Percentiles rank a stretch among this genome's conserved stretches.
Conservation (phyloP, 495 filamentous ascomycete species). For the Penicillium cosmopolitanum region DNA sequence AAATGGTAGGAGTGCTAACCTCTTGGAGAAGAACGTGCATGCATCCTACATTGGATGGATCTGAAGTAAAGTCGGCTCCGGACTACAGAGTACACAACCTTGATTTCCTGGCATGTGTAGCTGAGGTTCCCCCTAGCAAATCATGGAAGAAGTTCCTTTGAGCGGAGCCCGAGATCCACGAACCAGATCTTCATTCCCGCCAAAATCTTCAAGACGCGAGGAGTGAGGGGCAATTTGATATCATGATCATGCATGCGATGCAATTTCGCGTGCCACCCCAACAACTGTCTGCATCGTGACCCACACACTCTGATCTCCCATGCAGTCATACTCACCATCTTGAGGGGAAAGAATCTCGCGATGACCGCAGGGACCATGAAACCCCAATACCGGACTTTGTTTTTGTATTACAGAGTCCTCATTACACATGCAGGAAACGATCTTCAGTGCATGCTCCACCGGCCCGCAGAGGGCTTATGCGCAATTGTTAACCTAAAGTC, state of each 20-base stretch:
- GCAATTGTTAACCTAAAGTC: conserved; percentile 13
- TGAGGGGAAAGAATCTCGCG: background rate
- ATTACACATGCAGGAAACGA: conserved; percentile 11
- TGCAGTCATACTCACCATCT: background rate
- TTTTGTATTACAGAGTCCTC: conserved; percentile 17
- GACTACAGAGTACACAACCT: background rate
- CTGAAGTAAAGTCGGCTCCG: too few species aligned
- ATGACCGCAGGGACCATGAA: conserved; percentile 3
- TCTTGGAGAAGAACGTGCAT: background rate
- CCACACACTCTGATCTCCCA: conserved; percentile 1
- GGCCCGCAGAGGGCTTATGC: conserved; percentile 7
- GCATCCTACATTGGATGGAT: background rate
- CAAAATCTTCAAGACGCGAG: background rate
- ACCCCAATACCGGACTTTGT: conserved; percentile 10
- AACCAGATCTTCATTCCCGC: conserved; percentile 15
- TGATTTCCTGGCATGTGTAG: conserved; percentile 5
- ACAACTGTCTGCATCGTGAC: conserved; percentile 2
- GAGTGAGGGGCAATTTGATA: background rate
- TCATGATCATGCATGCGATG: conserved; percentile 5
- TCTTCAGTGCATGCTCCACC: conserved; percentile 20
- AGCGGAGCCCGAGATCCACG: conserved; percentile 15
- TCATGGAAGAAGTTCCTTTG: conserved; percentile 1
- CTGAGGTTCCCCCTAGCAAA: conserved; percentile 1
- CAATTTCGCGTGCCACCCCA: conserved; percentile 5
- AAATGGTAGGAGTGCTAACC: background rate